Percentiles rank a stretch among this genome's conserved stretches.
Evolutionary conservation across 331 rosid species (phyloP).

Genomic region (Quercus tomentella): DNA sequence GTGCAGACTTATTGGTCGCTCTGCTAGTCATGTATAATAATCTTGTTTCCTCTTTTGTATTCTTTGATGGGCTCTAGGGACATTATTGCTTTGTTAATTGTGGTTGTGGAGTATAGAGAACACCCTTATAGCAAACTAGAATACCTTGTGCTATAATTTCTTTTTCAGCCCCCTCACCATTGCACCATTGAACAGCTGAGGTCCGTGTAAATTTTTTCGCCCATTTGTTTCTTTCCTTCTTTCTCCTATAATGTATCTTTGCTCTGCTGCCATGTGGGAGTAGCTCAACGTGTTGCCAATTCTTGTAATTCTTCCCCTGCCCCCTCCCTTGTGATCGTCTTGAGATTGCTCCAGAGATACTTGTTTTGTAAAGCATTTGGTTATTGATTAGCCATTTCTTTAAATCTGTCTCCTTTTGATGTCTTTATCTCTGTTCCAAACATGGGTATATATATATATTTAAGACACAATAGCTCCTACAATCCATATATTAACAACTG

Average conservation of each 20-base stretch:
- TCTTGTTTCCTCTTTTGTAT: conserved; percentile 32
- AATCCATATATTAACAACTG: too few species aligned
- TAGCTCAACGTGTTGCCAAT: conserved; percentile 24
- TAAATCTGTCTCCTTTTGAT: neutral
- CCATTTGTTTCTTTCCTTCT: conserved; percentile 18
- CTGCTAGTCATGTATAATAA: conserved; percentile 44
- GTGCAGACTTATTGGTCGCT: conserved; percentile 95
- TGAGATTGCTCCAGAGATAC: neutral
- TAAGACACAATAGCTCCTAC: too few species aligned
- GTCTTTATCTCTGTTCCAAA: neutral
- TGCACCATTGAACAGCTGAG: conserved; percentile 52
- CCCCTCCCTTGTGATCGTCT: conserved; percentile 1
- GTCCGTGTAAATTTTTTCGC: conserved; percentile 66
- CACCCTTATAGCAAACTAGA: conserved; percentile 20
- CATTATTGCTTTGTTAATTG: conserved; percentile 20
- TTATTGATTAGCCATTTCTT: conserved; percentile 4
- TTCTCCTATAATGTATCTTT: conserved; percentile 16
- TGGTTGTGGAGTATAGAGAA: conserved; percentile 20
- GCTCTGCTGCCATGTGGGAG: conserved; percentile 18
- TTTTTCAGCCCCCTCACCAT: conserved; percentile 23
- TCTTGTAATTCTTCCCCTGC: neutral
- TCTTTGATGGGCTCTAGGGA: conserved; percentile 42
- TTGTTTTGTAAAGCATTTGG: conserved; percentile 29
- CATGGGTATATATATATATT: too few species aligned
- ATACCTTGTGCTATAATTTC: conserved; percentile 34